Evolutionary conservation across 495 filamentous ascomycete species (phyloP), one percentile per base, ranked within the genome.

Genomic region (Aspergillus asperescens): DNA sequence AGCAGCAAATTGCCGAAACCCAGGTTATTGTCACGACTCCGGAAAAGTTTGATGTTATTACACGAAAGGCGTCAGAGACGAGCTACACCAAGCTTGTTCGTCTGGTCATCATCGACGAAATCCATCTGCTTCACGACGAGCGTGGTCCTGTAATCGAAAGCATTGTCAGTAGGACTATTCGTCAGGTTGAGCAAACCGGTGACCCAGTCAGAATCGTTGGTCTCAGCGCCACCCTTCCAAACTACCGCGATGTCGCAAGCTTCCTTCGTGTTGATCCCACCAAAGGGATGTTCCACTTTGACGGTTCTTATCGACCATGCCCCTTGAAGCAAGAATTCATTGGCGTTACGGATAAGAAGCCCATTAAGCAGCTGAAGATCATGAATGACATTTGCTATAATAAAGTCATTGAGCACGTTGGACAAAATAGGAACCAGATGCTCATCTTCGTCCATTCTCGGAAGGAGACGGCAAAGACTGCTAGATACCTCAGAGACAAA

Each of bases 351-450:
- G 93, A 99, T 54, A 94, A 91, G 71, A 99, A 99, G 61, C 88
- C 93, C 15, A 99, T 97, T 74, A 99, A 96, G 71, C 93, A 99
- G 70, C 76, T 99, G 42, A 95, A 96, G 78, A 94, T 87, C 0
- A 99, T 99, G 93, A 99, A 99, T 55, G 93, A 99, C 60, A 90
- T 99, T 31, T 95, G 89, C 44, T 97, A 99, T 66, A 94, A 84
- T 39, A 99, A 99, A 65, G 91, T 97, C 16, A 80, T 99, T 54
- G 93, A 99, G 66, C 93, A 98, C 62, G 93, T 96, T 20, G 92
- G 91, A 1, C 81, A 83, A 45, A 85, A 92, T 53, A 80, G 84
- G 50, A 90, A 95, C 60, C 93, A 99, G 69, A 96, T 99, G 90
- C 81, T 99, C 37, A 92, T 99, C 43, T 99, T 99, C 59, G 93